These are phyloP conservation scores for Penstemon newberryi DNA, from an alignment of 257 asterid genomes.

Conservation along the genomic window DNA sequence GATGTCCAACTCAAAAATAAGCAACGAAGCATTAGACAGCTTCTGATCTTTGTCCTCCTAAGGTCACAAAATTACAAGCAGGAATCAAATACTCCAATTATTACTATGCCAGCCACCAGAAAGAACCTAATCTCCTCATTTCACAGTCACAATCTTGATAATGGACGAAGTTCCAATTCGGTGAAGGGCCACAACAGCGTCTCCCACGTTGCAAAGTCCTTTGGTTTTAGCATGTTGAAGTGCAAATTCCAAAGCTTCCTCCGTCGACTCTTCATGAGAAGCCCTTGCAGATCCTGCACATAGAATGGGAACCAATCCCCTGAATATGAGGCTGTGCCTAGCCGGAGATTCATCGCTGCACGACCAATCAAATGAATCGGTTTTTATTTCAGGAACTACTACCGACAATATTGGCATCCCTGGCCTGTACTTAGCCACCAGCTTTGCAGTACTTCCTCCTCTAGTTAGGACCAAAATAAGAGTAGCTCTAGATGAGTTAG, in stretches of 20 bases:
- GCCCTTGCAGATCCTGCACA: conserved; percentile 90
- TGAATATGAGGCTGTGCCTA: conserved; percentile 73
- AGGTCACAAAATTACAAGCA: conserved; percentile 26
- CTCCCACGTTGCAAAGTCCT: conserved; percentile 79
- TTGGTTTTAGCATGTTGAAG: conserved; percentile 72
- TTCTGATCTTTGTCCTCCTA: conserved; percentile 19
- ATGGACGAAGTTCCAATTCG: conserved; percentile 85
- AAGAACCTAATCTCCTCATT: conserved; percentile 35
- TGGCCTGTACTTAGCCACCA: conserved; percentile 85
- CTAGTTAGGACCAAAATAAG: conserved; percentile 75
- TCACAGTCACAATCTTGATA: conserved; percentile 82
- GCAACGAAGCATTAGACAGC: conserved; percentile 23
- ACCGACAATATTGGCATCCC: conserved; percentile 79
- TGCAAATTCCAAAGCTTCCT: conserved; percentile 81
- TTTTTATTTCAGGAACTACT: conserved; percentile 80
- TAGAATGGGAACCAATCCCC: conserved; percentile 76
- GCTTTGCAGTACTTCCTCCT: conserved; percentile 83
- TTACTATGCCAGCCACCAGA: not conserved
- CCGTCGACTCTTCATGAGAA: conserved; percentile 82
- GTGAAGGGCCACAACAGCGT: conserved; percentile 76
- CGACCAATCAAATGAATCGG: conserved; percentile 82
- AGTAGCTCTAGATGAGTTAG: conserved; percentile 70
- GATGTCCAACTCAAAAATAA: conserved; percentile 23
- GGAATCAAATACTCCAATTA: conserved; percentile 22
- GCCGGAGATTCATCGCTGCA: conserved; percentile 90